Evolutionary conservation across 139 green algal genomes (phyloP), one percentile per base, ranked within the genome.

Genomic region (Coccomyxa sp.): DNA sequence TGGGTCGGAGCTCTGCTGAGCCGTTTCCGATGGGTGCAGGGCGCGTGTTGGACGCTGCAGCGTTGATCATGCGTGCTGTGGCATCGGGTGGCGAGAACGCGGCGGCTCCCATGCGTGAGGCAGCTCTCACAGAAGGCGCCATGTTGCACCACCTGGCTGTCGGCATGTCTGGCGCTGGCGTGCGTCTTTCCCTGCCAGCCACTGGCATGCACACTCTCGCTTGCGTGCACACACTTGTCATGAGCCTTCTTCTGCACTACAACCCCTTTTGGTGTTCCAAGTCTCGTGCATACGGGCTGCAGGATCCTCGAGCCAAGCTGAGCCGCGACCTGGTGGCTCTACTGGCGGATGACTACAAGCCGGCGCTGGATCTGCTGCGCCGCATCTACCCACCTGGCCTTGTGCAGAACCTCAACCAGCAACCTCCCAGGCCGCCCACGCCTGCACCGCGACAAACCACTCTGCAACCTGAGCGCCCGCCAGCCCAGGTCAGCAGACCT

Each of bases 41-140:
- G 51, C 45, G 51, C 77, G 77, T 81, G 77, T 27, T 81, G 77
- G 77, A 81, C 4, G 81, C 74, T 23, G 88, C 89, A 4, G 92
- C 93, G 7, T 81, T 95, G 32, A 76, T 98, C 18, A 97, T 97
- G 95, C 87, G 90, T 10, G 90, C 91, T 0, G 84, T 98, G 9
- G 95, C 94, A 12, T 91, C 95, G 79, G 82, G 88, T 25, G 95
- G 95, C 13, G 86, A 92, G 0, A 87, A 71, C 1, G 91, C 95
- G 14, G 95, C 95, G 0, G 91, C 87, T 31, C 95, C 95, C 27
- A 95, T 98, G 91, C 90, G 95, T 0, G 92, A 95, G 27, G 94
- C 93, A 0, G 95, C 95, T 0, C 88, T 98, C 21, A 63, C 87
- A 0, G 93, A 98, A 85, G 95, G 95, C 10, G 95, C 94, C 7